Base-by-base conservation (phyloP, 352 stramenopile genomes). In the Globisporangium nodosum region DNA sequence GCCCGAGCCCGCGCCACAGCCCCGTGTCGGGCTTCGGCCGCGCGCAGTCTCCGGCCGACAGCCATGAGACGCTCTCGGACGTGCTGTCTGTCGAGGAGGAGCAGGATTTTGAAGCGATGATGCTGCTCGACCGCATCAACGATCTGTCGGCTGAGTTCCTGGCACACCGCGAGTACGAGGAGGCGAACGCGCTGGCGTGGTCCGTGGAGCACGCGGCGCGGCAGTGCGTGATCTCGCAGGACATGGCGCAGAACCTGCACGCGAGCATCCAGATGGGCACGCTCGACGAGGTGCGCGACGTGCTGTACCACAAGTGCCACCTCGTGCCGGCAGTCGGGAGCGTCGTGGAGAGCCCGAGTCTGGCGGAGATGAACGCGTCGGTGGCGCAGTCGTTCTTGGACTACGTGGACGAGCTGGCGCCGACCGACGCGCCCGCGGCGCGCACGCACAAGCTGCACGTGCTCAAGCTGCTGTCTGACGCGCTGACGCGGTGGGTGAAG, bases 241-340 rank as follows among this genome's bases (percentile, higher is more conserved):
- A 85, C 27, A 56, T 90, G 64, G 75, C 89, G 50, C 80, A 89
- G 52, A 90, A 87, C 48, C 49, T 92, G 55, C 58, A 81, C 5
- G 21, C 71, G 2, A 88, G 76, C 42, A 88, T 92, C 49, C 72
- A 77, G 21, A 63, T 74, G 7, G 80, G 80, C 6, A 66, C 71
- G 20, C 68, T 85, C 30, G 81, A 90, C 43, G 79, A 93, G 64
- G 81, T 74, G 0, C 73, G 81, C 5, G 84, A 93, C 49, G 81
- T 93, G n/a, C 50, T 93, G 57, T 91, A 93, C 58, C 81, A 90
- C 66, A 90, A 90, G 30, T 90, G 73, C 31, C 81, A 93, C 56
- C 52, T 91, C 31, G 68, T 87, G 3, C 81, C 84, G n/a, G 81
- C 84, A 1, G 84, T 93, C 9, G 76, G 75, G 5, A 84, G 77